Evolutionary conservation across 2,329 filamentous ascomycete species (phyloP), one percentile per base, ranked within the genome.

Genomic region (Scytalidium sp.): DNA sequence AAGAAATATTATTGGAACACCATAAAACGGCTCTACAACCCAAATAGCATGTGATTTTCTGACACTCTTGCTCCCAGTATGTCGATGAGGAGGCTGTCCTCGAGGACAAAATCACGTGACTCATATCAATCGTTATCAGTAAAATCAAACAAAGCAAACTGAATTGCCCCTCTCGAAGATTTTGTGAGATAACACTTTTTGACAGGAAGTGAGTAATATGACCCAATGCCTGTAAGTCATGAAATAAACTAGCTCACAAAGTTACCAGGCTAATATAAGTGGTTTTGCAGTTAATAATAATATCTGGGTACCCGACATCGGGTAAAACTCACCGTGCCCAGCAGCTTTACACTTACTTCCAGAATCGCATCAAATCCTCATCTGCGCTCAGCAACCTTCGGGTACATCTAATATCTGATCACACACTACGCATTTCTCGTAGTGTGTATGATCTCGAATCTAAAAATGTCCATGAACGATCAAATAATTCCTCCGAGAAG

Each of bases 401-500:
- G 52, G 75, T 91, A 3, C 85, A 90, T 64, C 80, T 89, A 56
- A 81, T 93, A 61, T 88, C 85, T 49, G 87, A 92, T 70, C 80
- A 88, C 56, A 77, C 78, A 3, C 80, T 91, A 41, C 83, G 83
- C 41, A 83, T 92, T 49, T 74, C 83, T 3, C 85, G 88, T 52
- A 64, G 76, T 50, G 88, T 88, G 40, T 93, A 93, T 73, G 82
- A 86, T 61, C 76, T 86, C 39, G 81, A 79, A 2, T 66, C 68
- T 19, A 69, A 83, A 19, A 76, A 77, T 2, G 76, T 75, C 3
- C 81, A 86, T 61, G 77, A 79, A 27, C 82, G 87, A 52, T 87
- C 85, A 21, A 87, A 88, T 50, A 88, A 88, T 59, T 79, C 82
- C 21, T 79, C 84, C 1, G 89, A 95, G 64, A 95, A 95, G 67